A percentile compares a stretch with the other conserved stretches of the same genome.
Conservation (phyloP, 164 flowering plant genomes). For the Vitis cinerea region DNA sequence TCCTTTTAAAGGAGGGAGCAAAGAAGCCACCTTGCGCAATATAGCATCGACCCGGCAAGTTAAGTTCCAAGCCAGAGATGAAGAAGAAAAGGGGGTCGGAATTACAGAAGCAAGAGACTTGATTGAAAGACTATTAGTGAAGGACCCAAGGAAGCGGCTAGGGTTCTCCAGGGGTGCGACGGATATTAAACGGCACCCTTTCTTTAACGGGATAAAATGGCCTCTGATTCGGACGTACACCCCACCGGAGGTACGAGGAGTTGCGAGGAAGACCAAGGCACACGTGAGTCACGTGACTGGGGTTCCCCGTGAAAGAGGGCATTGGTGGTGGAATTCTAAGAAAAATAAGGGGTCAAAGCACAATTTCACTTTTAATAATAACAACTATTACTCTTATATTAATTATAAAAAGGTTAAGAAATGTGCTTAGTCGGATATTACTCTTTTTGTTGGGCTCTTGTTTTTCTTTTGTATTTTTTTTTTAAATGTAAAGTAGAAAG, state of each 20-base stretch:
- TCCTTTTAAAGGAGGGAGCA: constrained; percentile 79
- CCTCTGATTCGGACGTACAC: constrained; percentile 64
- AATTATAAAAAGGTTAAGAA: too few relatives aligned
- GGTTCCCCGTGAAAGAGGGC: constrained; percentile 12
- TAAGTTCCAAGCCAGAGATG: constrained; percentile 25
- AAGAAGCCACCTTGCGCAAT: constrained; percentile 70
- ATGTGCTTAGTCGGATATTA: too few relatives aligned
- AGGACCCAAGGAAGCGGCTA: constrained; percentile 67
- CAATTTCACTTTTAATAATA: too few relatives aligned
- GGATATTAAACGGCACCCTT: constrained; percentile 81
- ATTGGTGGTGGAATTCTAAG: constrained; percentile 29
- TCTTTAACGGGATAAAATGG: constrained; percentile 77
- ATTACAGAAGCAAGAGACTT: constrained; percentile 53
- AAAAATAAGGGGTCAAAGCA: background rate
- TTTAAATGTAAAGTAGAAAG: too few relatives aligned
- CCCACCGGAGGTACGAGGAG: constrained; percentile 64
- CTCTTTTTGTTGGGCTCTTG: too few relatives aligned
- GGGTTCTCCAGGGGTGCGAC: constrained; percentile 75
- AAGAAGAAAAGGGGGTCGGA: constrained; percentile 21
- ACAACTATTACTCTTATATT: too few relatives aligned
- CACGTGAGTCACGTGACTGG: constrained; percentile 22
- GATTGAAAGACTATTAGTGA: constrained; percentile 62
- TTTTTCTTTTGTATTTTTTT: too few relatives aligned
- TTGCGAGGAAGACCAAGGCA: constrained; percentile 20
- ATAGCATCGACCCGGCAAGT: constrained; percentile 47